Base-by-base conservation (phyloP, 495 filamentous ascomycete species). In the Penicillium nucicola region DNA sequence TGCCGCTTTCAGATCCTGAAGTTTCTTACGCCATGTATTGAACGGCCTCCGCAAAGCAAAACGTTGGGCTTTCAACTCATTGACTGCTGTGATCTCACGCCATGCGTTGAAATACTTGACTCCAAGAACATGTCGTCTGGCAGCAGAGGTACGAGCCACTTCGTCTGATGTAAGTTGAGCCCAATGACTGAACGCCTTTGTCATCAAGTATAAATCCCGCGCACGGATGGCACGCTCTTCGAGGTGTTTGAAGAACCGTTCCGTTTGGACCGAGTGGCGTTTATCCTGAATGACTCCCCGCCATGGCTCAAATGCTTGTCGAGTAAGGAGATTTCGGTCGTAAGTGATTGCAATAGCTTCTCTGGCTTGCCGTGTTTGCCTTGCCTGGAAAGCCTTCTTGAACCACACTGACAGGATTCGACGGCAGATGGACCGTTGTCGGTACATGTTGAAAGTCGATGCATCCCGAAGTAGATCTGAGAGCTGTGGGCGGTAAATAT, bases 161-260 rank as follows among this genome's bases (percentile, higher is more conserved):
- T 85, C 78, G 39, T 90, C 84, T 6, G 72, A 75, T 32, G 82
- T 71, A 14, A 77, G 68, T 41, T 82, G 78, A 22, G 80, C 81
- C 88, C 88, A 92, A 55, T 89, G 84, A 4, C 80, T 80, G 55
- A 90, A 89, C 3, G 86, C 83, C 62, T 86, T 87, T 2, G 81
- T 82, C 53, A 90, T 66, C 23, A 89, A 68, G 59, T 83, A 83
- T 17, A 88, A 59, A 58, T 87, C 77, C 41, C 85, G 77, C 18
- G 85, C 83, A 50, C 77, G 78, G 14, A 63, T 72, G 22, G 85
- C 83, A 45, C 84, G 76, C 55, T 70, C 71, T 54, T 88, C 84
- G 1, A 85, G 60, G 18, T 80, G 80, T 20, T 76, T 73, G 50
- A 82, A 86, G 34, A 85, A 86, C n/a, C 74, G 67, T 42, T 84